Conservation (phyloP, 352 stramenopile species). For the Phytophthora brassicae region DNA sequence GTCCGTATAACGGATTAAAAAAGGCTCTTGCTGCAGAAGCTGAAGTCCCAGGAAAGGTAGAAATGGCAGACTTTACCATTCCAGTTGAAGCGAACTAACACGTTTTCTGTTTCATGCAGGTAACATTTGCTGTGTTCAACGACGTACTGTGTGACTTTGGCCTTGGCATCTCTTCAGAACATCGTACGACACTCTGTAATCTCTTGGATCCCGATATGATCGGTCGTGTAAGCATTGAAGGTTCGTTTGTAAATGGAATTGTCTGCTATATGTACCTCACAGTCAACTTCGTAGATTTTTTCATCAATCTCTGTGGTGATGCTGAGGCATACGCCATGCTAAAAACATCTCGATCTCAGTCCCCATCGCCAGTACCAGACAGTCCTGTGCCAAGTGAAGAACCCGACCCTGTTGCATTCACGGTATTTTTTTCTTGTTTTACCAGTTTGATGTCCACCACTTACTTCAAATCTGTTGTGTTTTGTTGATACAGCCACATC, state of each 20-base stretch:
- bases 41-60: conserved; percentile 71
- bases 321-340: conserved; percentile 53
- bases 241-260: conserved; percentile 19
- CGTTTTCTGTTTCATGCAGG: conserved; percentile 25
- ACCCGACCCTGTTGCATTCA: conserved; percentile 24
- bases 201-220: conserved; percentile 56
- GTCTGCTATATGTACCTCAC: background rate
- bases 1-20: conserved; percentile 80
- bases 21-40: conserved; percentile 71
- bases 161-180: conserved; percentile 38
- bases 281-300: conserved; percentile 51
- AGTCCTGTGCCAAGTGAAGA: conserved; percentile 14
- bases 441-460: no score
- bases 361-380: conserved; percentile 7
- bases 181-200: conserved; percentile 46
- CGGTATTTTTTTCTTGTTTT: no score
- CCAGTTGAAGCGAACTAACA: background rate
- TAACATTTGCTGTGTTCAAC: conserved; percentile 67
- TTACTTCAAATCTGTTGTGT: no score
- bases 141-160: conserved; percentile 76
- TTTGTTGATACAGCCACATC: conserved; percentile 17
- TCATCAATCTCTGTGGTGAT: conserved; percentile 72
- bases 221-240: conserved; percentile 73
- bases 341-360: background rate
- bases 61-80: background rate